Percentiles rank a stretch among this genome's conserved stretches.
Evolutionary conservation across 257 asterid species (phyloP).

Genomic region (Misopates orontium): DNA sequence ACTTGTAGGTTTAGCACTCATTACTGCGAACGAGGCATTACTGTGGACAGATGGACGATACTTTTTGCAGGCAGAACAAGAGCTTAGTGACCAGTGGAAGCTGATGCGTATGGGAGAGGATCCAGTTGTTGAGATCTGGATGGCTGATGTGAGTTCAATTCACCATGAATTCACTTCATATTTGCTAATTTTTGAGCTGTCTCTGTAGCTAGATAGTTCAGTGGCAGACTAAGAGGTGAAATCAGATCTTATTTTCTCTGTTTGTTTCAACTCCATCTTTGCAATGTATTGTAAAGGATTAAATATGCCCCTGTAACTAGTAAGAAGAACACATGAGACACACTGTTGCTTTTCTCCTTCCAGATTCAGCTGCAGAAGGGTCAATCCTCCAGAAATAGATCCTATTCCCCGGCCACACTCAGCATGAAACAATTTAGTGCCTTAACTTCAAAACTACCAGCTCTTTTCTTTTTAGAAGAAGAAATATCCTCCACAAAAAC

Average conservation of each 20-base stretch:
- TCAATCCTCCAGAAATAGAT: slow-evolving; percentile 1
- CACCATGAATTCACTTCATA: slow-evolving; percentile 7
- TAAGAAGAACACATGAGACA: slow-evolving; percentile 9
- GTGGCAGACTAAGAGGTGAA: neutral
- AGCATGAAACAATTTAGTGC: neutral
- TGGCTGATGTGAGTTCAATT: slow-evolving; percentile 73
- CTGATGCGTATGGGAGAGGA: slow-evolving; percentile 95
- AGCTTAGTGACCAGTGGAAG: slow-evolving; percentile 85
- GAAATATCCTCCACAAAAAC: neutral
- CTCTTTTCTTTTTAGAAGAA: neutral
- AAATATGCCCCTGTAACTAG: neutral
- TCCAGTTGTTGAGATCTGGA: slow-evolving; percentile 79
- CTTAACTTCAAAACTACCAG: neutral
- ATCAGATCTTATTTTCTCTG: neutral
- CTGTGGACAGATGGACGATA: slow-evolving; percentile 98
- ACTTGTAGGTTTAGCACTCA: slow-evolving; percentile 76
- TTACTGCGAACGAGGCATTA: slow-evolving; percentile 75
- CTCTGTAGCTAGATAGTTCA: neutral
- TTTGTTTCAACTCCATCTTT: neutral
- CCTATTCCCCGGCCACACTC: slow-evolving; percentile 7
- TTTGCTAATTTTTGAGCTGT: neutral
- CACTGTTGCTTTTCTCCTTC: slow-evolving; percentile 5
- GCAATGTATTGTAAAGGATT: neutral
- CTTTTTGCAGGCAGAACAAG: slow-evolving; percentile 85
- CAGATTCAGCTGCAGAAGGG: slow-evolving; percentile 5